Conservation (phyloP, 2,329 filamentous ascomycete species). For the Penicillium sp. region DNA sequence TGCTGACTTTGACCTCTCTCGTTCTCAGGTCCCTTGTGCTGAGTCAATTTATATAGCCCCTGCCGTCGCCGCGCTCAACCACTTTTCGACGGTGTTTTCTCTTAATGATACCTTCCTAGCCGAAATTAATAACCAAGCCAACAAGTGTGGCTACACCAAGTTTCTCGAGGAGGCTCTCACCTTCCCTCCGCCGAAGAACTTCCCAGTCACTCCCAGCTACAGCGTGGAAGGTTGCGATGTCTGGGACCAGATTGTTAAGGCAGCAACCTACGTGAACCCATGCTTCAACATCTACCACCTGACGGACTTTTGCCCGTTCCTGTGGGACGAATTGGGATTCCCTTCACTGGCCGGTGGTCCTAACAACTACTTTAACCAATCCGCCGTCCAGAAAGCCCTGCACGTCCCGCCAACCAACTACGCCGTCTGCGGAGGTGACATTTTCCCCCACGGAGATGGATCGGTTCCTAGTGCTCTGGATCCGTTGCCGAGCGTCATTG, state of each 20-base stretch:
- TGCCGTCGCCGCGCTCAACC: slow-evolving; percentile 42
- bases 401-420: slow-evolving; percentile 53
- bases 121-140: slow-evolving; percentile 38
- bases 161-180: slow-evolving; percentile 50
- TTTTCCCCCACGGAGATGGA: slow-evolving; percentile 50
- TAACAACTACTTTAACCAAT: slow-evolving; percentile 65
- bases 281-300: slow-evolving; percentile 77
- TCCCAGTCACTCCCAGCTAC: slow-evolving; percentile 52
- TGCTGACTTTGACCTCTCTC: too few relatives aligned
- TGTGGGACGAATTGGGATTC: slow-evolving; percentile 66
- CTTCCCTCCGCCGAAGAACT: slow-evolving; percentile 64
- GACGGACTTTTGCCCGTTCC: slow-evolving; percentile 65
- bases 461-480: slow-evolving; percentile 38
- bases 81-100: slow-evolving; percentile 41
- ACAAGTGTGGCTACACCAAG: slow-evolving; percentile 46
- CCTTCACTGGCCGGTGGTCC: slow-evolving; percentile 64
- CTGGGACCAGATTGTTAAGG: slow-evolving; percentile 55
- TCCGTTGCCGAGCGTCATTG: slow-evolving; percentile 66
- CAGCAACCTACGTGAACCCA: slow-evolving; percentile 61
- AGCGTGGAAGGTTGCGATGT: slow-evolving; percentile 54
- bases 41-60: slow-evolving; percentile 26
- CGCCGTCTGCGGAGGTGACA: slow-evolving; percentile 40
- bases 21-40: too few relatives aligned
- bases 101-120: slow-evolving; percentile 43
- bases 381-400: slow-evolving; percentile 65